These are phyloP conservation scores for Xylaria sp. DNA, from an alignment of 2,329 filamentous ascomycete genomes.

Conservation along the genomic window DNA sequence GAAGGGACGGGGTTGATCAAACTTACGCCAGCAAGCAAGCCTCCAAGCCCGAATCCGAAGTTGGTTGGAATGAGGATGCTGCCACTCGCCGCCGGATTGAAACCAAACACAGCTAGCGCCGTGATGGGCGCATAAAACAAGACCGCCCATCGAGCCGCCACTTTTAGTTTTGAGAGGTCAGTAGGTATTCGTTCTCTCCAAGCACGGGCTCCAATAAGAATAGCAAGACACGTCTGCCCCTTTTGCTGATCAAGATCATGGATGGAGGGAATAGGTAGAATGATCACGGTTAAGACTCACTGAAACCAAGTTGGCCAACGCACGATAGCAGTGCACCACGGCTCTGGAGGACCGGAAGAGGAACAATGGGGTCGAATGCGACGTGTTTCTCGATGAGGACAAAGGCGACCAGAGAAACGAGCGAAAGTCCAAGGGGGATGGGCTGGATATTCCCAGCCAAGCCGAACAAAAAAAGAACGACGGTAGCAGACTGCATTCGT, in stretches of 20 bases:
- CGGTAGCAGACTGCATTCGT: slow-evolving; percentile 48
- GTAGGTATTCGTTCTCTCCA: not conserved
- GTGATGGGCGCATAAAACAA: slow-evolving; percentile 79
- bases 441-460: slow-evolving; percentile 59
- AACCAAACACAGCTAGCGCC: slow-evolving; percentile 68
- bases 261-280: too few species aligned
- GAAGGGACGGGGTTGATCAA: not conserved
- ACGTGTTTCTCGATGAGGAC: slow-evolving; percentile 58
- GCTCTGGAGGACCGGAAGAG: slow-evolving; percentile 62
- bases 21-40: slow-evolving; percentile 58
- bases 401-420: slow-evolving; percentile 48
- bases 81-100: slow-evolving; percentile 64
- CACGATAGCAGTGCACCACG: slow-evolving; percentile 69
- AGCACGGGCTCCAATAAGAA: not conserved
- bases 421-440: slow-evolving; percentile 55
- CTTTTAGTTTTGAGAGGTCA: slow-evolving; percentile 4
- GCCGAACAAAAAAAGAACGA: slow-evolving; percentile 67
- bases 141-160: slow-evolving; percentile 75
- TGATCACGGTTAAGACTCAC: slow-evolving; percentile 5
- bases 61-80: slow-evolving; percentile 78
- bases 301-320: slow-evolving; percentile 67
- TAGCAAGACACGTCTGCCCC: not conserved
- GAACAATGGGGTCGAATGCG: slow-evolving; percentile 67
- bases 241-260: not conserved
- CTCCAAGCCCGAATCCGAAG: slow-evolving; percentile 68